Base-by-base conservation (phyloP, 768 basidiomycete species). In the Ramaria sp. region DNA sequence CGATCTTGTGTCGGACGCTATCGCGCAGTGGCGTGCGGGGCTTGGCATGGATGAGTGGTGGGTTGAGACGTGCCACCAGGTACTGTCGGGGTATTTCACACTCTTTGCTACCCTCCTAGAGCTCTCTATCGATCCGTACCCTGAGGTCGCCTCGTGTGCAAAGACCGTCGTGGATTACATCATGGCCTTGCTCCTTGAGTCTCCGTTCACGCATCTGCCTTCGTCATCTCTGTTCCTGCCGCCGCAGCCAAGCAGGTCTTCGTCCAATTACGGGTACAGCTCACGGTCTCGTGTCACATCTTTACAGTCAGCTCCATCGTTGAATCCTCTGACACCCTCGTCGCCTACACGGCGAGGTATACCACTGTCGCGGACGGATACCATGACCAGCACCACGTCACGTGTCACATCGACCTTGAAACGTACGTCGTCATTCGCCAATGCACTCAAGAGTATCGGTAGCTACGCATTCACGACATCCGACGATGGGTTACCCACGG, bases 161-260 rank as follows among this genome's bases (percentile, higher is more conserved):
- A 88, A 88, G 64, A 93, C 90, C 0, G 83, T 95, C 27, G 79
- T 91, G 31, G 96, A 99, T 70, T 96, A 95, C 66, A 79, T 96
- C 63, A 84, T 89, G 72, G 92, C 91, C 1, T 78, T 93, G 4
- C 79, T 97, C 12, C 73, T 95, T 11, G 91, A 94, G 41, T 62
- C 66, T 0, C 71, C 74, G 11, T 63, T 69, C 56, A 61, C 53
- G 15, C 71, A 68, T 55, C 73, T 67, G 27, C 73, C 75, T 10
- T 73, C 78, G 1, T 75, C 79, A 12, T 78, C 78, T 2, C 73
- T 73, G 7, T 64, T 63, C 20, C 60, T 52, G 12, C 67, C 39
- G 42, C 60, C 72, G 0, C 77, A 84, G 20, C 80, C 84, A 6
- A 66, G 68, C 2, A 33, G 11, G n/a, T 51, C 51, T 37, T n/a